Evolutionary conservation across 352 stramenopile genomes (phyloP), one percentile per base, ranked within the genome.

Genomic region (Phytopythium cucurbitacearum): DNA sequence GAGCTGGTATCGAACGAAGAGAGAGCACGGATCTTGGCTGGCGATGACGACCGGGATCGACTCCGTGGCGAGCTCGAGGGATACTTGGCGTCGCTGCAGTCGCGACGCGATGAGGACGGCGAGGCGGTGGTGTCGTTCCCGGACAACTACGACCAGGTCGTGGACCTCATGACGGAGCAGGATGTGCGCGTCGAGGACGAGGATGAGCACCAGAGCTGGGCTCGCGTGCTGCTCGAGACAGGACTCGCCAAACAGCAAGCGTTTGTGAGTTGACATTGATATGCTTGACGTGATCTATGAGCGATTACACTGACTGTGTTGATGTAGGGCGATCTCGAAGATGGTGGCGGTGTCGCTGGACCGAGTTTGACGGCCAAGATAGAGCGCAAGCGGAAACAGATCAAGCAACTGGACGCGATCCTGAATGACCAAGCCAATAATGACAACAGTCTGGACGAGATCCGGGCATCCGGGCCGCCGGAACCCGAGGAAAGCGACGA

Each of bases 201-300:
- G 4, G 34, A 21, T 34, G 39, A 55, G 4, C 68, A 64, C 7
- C 68, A 73, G 34, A 85, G 54, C 44, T 89, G 79, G 79, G 87
- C 69, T 3, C 61, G 68, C 4, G 67, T 89, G 4, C 72, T 89
- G 8, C 79, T 87, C 32, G 64, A 87, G 48, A 73, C 73, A 33
- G 76, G 73, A 12, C 61, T 89, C 32, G 70, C 73, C 21, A 87
- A 86, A 42, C 76, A 89, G 33, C 73, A 89, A 53, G 79, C 79
- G 5, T 85, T 74, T 48, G 76, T 87, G 65, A 66, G 68, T 58
- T 21, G 9, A 9, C 51, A 56, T 21, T 57, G 28, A 12, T 9
- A 7, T n/a, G 21, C 16, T 5, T 59, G 16, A 12, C 48, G 13
- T 47, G 8, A 7, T 38, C 52, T 0, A 8, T 38, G 12, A 28